Conservation (phyloP, 83 land plant species). For the Picea engelmannii region DNA sequence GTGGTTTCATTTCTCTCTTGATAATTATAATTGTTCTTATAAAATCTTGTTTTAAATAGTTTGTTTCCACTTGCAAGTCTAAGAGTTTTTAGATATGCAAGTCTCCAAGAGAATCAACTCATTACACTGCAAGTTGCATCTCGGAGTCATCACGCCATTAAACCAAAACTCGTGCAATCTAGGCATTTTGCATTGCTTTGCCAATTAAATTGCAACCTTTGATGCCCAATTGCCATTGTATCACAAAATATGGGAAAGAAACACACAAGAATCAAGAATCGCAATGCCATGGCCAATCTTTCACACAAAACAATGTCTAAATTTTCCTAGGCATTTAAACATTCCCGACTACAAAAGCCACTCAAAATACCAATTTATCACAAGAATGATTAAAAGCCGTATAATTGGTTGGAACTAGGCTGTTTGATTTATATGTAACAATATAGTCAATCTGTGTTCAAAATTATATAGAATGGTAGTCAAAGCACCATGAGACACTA, state of each 20-base stretch:
- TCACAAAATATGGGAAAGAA: neutral
- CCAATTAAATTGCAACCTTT: neutral
- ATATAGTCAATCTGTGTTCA: neutral
- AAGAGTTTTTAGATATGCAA: too few relatives aligned
- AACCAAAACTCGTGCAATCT: neutral
- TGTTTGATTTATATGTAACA: neutral
- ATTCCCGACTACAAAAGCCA: neutral
- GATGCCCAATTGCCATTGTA: neutral
- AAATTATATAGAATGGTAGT: neutral
- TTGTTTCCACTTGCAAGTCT: too few relatives aligned
- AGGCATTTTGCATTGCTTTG: neutral
- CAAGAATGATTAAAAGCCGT: neutral
- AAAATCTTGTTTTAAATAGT: too few relatives aligned
- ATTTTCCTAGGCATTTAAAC: neutral
- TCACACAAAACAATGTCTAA: neutral
- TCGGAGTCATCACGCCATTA: neutral
- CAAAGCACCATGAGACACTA: neutral
- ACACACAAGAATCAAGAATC: neutral
- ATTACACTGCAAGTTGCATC: too few relatives aligned
- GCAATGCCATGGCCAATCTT: neutral
- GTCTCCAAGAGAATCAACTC: too few relatives aligned
- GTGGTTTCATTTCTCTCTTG: too few relatives aligned
- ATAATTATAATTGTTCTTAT: too few relatives aligned
- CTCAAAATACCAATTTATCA: neutral
- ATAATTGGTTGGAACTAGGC: neutral